Base-by-base conservation (phyloP, 441 rosid species). In the Jatropha podagrica region DNA sequence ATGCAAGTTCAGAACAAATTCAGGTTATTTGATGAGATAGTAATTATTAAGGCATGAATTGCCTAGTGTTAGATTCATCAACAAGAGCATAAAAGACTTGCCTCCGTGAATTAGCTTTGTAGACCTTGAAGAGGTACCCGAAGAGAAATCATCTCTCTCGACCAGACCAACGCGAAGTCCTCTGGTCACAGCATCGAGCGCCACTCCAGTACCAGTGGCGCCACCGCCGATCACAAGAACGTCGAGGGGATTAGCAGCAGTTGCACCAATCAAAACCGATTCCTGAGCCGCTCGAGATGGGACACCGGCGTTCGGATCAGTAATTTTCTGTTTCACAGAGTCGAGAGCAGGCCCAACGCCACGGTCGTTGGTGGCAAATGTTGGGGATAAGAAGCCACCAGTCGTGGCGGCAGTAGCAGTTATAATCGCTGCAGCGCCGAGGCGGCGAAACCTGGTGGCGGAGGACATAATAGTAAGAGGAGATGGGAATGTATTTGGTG, bases 21-120 rank as follows among this genome's bases (percentile, higher is more conserved):
- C 48, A 44, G 48, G 48, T 6, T 8, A 32, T 32, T 32, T 32
- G 32, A 32, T 32, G 2, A 44, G 9, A 44, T 44, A 44, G 48
- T 44, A 32, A 32, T 32, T 32, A 32, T 32, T 32, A 32, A 32
- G 8, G 48, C 20, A 54, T 18, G 58, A 54, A 17, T 1, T 1
- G 58, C 58, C 17, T 54, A 54, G 14, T 54, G n/a, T 17, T n/a
- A 51, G 23, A 68, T 37, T 54, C 61, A 54, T 18, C 48, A 10
- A 37, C 32, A 68, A 51, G 42, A 68, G 40, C 14, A 68, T 7
- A 49, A 49, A 6, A 27, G 20, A 52, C 79, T 59, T 82, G 87
- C 97, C 98, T 86, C 99, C 97, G 69, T 95, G 99, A 78, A 95
- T 90, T 59, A 95, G 84, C 84, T 95, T 95, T 3, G 98, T 95